Base-by-base conservation (phyloP, 192 early-diverging fungal genomes). In the Lobosporangium transversale region DNA sequence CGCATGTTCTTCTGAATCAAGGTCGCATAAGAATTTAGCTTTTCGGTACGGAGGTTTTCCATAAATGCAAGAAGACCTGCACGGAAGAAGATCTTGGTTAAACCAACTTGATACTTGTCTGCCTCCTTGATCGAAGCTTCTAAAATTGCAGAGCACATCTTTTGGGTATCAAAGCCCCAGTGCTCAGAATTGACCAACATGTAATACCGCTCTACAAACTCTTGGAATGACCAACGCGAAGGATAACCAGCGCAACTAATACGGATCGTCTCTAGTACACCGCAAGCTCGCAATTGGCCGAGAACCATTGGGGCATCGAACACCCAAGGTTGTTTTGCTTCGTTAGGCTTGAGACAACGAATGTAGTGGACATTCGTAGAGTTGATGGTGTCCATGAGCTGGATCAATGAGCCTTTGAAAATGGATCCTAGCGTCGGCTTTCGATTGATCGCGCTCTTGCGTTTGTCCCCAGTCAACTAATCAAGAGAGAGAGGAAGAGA, bases 191-290 rank as follows among this genome's bases (percentile, higher is more conserved):
- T 81, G 37, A 84, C 81, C 23, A 93, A 57, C 53, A 89, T 83
- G 79, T 86, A 84, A 82, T 89, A 86, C 26, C 96, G 93, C 71
- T 95, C 91, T 60, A 92, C 94, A 78, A 99, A 99, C 56, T 98
- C 96, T 30, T 86, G 85, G 80, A 93, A 98, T 17, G 89, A 85
- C 81, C 91, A 91, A 26, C 94, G 88, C 23, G 92, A 92, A 8
- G 98, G 98, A 73, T 99, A 99, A 30, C 98, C 98, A 5, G 97
- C 97, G 73, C 95, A 97, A 76, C 91, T 93, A 84, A 99, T 99
- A 36, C 96, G 92, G 80, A 99, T 99, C 10, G 98, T 99, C 85
- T 99, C 98, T 12, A 99, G 80, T 29, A 99, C 98, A 89, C 98
- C 98, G 81, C 98, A 99, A 24, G 98, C 98, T 53, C 97, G 91